phyloP scores from a whole-genome alignment of 1,284 basidiomycete species.

The Leccinum fuscescens region DNA sequence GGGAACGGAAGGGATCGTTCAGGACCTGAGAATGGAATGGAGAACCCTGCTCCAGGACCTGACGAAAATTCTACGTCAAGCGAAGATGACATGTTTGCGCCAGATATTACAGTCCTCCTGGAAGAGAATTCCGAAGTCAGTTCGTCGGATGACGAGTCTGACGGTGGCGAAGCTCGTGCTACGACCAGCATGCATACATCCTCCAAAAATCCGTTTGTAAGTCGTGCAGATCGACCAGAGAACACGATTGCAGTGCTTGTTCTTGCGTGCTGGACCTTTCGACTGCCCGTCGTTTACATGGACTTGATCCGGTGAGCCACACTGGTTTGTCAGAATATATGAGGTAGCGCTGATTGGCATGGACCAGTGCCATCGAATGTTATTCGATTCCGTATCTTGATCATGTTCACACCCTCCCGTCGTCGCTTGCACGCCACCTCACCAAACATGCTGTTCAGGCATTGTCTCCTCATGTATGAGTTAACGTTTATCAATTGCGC shows the following conservation, averaged over 20 bases:
- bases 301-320: conserved; percentile 67
- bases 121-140: conserved; percentile 51
- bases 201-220: conserved; percentile 20
- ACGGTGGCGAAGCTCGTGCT: conserved; percentile 23
- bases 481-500: conserved; percentile 12
- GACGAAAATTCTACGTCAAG: conserved; percentile 18
- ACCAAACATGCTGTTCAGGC: conserved; percentile 64
- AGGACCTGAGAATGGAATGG: conserved; percentile 16
- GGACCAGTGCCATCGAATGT: conserved; percentile 62
- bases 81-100: conserved; percentile 36
- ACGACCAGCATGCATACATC: conserved; percentile 11
- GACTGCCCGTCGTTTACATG: conserved; percentile 71
- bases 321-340: neutral
- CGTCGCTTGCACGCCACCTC: conserved; percentile 64
- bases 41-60: conserved; percentile 1
- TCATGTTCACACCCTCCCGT: conserved; percentile 63
- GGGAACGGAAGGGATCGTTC: conserved; percentile 11
- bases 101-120: conserved; percentile 53
- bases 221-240: conserved; percentile 50
- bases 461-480: conserved; percentile 62
- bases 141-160: conserved; percentile 43
- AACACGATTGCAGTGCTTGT: conserved; percentile 67
- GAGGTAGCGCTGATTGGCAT: conserved; percentile 7
- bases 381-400: conserved; percentile 85
- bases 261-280: conserved; percentile 74